Conservation (phyloP, 1,284 basidiomycete species). For the Chiua sp. region DNA sequence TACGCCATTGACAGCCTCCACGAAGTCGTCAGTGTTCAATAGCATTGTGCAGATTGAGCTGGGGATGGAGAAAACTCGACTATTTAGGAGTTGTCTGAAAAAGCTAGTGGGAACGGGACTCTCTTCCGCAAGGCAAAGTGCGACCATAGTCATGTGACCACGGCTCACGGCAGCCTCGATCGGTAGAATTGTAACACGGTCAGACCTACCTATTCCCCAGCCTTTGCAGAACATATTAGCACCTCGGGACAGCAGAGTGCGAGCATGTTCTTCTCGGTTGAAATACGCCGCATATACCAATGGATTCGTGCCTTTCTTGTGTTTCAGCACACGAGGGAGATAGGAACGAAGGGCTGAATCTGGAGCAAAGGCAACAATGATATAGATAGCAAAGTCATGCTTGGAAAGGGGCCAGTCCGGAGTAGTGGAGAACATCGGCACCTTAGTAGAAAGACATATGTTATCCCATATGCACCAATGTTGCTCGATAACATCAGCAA, state of each 20-base stretch:
- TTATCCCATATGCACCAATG: background rate
- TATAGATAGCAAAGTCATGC: slow-evolving; percentile 12
- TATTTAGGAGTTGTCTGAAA: background rate
- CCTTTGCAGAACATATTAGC: background rate
- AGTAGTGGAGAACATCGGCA: no score
- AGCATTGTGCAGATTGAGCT: background rate
- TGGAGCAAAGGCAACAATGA: slow-evolving; percentile 9
- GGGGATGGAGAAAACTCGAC: no score
- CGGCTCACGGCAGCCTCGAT: slow-evolving; percentile 3
- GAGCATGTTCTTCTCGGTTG: background rate
- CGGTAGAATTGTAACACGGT: slow-evolving; percentile 1
- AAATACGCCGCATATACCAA: slow-evolving; percentile 8
- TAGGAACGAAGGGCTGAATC: background rate
- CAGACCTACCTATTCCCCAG: background rate
- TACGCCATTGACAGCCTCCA: background rate
- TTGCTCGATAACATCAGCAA: background rate
- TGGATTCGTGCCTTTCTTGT: slow-evolving; percentile 15
- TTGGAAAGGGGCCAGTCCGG: background rate
- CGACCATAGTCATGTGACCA: background rate
- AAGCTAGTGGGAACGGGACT: background rate
- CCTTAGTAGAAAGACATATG: no score
- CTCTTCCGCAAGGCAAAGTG: background rate
- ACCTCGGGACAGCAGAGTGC: slow-evolving; percentile 5
- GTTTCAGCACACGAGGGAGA: background rate
- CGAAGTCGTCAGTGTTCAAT: background rate